Evolutionary conservation across 257 asterid genomes (phyloP).

Genomic region (Rauvolfia tetraphylla): DNA sequence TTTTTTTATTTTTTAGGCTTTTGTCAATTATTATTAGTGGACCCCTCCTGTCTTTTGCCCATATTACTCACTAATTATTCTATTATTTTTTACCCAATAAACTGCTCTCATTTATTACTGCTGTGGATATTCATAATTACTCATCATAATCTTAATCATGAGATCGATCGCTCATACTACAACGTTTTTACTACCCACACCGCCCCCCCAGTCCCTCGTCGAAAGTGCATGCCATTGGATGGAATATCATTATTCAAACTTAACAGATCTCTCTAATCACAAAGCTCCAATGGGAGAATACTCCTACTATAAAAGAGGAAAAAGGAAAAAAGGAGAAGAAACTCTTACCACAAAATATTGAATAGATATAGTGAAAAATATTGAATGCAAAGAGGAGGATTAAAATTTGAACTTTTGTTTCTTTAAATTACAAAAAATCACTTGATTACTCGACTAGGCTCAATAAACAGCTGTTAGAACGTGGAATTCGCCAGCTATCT

Average conservation of each 20-base stretch:
- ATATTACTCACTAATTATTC: neutral
- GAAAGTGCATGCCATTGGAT: neutral
- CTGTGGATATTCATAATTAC: slow-evolving; percentile 2
- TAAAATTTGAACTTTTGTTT: no score
- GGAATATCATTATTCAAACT: neutral
- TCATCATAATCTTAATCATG: slow-evolving; percentile 21
- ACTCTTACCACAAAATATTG: no score
- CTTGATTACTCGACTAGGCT: no score
- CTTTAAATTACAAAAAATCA: no score
- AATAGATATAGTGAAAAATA: no score
- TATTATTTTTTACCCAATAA: neutral
- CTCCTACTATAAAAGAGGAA: no score
- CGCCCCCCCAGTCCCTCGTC: neutral
- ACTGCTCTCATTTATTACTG: neutral
- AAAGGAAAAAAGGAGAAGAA: no score
- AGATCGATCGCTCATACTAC: slow-evolving; percentile 11
- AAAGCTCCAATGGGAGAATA: no score
- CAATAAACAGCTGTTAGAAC: no score
- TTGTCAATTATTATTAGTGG: neutral
- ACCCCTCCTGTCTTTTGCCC: neutral
- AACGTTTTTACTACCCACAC: slow-evolving; percentile 8
- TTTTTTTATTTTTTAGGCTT: neutral
- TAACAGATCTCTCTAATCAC: no score
- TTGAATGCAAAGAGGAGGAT: no score
- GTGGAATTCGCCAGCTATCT: no score